Evolutionary conservation across 257 asterid genomes (phyloP), one percentile per base, ranked within the genome.

Genomic region (Solanum chilense): DNA sequence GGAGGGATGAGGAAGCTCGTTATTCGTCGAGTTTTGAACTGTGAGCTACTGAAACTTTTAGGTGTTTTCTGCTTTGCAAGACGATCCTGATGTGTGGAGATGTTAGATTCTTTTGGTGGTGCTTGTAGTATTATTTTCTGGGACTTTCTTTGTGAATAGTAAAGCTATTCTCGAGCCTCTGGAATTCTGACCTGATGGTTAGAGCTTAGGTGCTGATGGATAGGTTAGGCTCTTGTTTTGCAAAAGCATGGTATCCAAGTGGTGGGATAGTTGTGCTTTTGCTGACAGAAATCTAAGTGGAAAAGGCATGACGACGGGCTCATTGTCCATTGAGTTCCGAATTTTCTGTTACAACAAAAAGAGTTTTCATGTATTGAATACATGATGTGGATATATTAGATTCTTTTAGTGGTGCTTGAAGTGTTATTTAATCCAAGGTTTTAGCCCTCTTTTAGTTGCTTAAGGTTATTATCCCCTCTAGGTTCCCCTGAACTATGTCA

Each of bases 261-360:
- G 68, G 14, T 14, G 13, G 39, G 39, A 37, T 0, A 0, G 45
- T 0, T 10, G 0, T 1, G 15, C 42, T 71, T 71, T 35, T 35
- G 16, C 25, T 1, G 27, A 0, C 47, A 9, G 1, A 70, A 27
- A 18, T 2, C 2, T 21, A 11, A 37, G 31, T 21, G 18, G 27
- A 1, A 7, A 13, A n/a, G 83, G 14, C 8, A 12, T 7, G 83
- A 2, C 5, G 5, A 0, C 0, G 3, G 9, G 9, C n/a, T 42
- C 1, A n/a, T 77, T 76, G 9, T 74, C 29, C 2, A 73, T 2
- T 5, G 80, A 33, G 25, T 70, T 29, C 29, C 3, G 77, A 15
- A 31, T 31, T 31, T 31, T 7, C 42, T 8, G 42, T 70, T 15
- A 16, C 0, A 3, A 27, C n/a, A 6, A 27, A 29, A 70, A 29